A percentile compares a stretch with the other conserved stretches of the same genome.
Evolutionary conservation across 2,329 filamentous ascomycete genomes (phyloP).

Genomic region (Stachybotrys echinatus): DNA sequence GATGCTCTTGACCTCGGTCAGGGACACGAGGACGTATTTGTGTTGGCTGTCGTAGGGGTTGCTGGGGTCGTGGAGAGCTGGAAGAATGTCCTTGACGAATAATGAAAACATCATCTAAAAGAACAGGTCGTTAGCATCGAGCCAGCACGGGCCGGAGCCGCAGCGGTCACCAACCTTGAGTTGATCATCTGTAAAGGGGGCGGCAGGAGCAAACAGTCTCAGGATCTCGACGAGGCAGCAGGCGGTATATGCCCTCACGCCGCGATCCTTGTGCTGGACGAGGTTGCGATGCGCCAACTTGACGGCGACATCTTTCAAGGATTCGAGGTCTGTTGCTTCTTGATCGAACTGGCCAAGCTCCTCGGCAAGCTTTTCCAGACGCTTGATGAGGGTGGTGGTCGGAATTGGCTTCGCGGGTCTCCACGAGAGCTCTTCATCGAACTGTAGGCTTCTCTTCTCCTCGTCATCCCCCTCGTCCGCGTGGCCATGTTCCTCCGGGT

Average conservation of each 20-base stretch:
- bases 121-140: constrained; percentile 12
- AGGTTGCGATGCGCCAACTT: constrained; percentile 79
- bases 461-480: constrained; percentile 14
- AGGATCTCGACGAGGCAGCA: constrained; percentile 92
- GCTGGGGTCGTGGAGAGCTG: constrained; percentile 77
- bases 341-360: constrained; percentile 86
- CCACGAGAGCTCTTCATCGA: constrained; percentile 86
- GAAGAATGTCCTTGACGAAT: constrained; percentile 77
- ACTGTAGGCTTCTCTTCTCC: constrained; percentile 52
- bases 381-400: constrained; percentile 73
- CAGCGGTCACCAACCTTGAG: constrained; percentile 65
- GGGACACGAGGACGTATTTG: constrained; percentile 81
- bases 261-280: constrained; percentile 85
- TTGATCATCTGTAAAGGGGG: constrained; percentile 85
- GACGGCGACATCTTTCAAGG: constrained; percentile 77
- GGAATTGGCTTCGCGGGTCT: constrained; percentile 85
- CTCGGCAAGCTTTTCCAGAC: constrained; percentile 73
- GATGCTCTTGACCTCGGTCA: constrained; percentile 92
- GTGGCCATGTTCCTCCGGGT: constrained; percentile 7
- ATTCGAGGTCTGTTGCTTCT: constrained; percentile 76
- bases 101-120: constrained; percentile 84
- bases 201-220: constrained; percentile 87
- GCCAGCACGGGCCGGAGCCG: background rate
- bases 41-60: constrained; percentile 92
- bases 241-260: constrained; percentile 82